Conservation (phyloP, 129 eudicot genomes). For the Flaveria robusta region DNA sequence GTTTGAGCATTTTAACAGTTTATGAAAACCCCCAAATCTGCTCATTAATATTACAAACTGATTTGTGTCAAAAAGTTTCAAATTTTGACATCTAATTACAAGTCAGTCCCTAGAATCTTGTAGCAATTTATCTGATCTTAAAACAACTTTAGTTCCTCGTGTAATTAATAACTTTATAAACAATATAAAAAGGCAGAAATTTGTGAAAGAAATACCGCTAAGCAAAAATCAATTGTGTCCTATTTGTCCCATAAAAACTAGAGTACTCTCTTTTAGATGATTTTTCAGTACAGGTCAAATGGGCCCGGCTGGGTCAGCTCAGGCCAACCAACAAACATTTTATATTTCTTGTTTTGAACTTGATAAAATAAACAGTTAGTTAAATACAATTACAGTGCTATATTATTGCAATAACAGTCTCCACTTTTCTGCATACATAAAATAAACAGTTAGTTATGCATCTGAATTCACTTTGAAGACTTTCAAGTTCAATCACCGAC, state of each 20-base stretch:
- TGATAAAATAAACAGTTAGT: neutral
- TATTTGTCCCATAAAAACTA: neutral
- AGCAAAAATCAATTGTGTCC: neutral
- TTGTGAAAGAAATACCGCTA: neutral
- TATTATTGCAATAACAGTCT: neutral
- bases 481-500: neutral
- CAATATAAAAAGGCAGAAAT: neutral
- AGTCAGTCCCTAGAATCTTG: neutral
- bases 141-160: neutral
- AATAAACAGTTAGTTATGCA: neutral
- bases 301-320: neutral
- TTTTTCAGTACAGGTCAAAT: neutral
- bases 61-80: neutral
- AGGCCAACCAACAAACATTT: neutral
- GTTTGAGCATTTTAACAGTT: neutral
- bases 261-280: neutral
- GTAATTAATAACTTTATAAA: neutral
- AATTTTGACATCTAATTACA: neutral
- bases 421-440: neutral
- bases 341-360: neutral
- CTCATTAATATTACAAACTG: neutral
- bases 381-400: neutral
- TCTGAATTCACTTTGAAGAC: neutral
- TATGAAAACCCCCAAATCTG: neutral
- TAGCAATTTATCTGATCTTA: neutral